Percentiles rank a stretch among this genome's conserved stretches.
These are phyloP conservation scores for Aegilops bicornis DNA, from an alignment of 176 grass and related monocot genomes.

Conservation along the genomic window DNA sequence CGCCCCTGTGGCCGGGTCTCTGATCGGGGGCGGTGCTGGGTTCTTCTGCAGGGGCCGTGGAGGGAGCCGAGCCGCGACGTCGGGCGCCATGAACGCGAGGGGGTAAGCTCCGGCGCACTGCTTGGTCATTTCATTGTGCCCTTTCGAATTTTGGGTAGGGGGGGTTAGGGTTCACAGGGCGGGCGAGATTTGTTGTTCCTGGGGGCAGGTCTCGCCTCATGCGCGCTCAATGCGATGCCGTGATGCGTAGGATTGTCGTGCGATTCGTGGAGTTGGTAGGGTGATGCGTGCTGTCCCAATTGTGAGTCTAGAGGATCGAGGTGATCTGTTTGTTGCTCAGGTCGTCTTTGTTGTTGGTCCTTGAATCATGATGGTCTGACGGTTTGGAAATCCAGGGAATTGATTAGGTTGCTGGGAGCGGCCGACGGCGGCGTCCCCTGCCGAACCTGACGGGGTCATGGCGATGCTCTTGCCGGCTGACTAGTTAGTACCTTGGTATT, in stretches of 20 bases:
- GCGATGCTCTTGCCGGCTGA: background rate
- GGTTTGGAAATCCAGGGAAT: accelerated
- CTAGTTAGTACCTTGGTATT: background rate
- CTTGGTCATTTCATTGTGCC: too few species aligned
- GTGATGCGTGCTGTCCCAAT: too few species aligned
- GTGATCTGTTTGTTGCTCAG: too few species aligned
- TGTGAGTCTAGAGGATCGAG: too few species aligned
- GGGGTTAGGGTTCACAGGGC: slow-evolving; percentile 18
- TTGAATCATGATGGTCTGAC: too few species aligned
- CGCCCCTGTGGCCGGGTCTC: background rate
- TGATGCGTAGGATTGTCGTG: accelerated
- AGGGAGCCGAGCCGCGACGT: background rate
- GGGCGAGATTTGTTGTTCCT: background rate
- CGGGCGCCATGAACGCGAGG: slow-evolving; percentile 57
- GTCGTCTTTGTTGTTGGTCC: too few species aligned
- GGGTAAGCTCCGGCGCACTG: slow-evolving; percentile 30
- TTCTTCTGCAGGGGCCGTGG: slow-evolving; percentile 13
- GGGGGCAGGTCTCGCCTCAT: too few species aligned
- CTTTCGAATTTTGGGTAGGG: background rate
- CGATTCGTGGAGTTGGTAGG: accelerated
- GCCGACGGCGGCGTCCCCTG: too few species aligned
- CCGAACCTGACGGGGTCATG: background rate
- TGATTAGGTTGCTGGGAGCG: background rate
- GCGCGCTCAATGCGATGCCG: too few species aligned
- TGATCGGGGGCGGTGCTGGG: slow-evolving; percentile 17